Conservation (phyloP, 768 basidiomycete genomes). For the Grammothele lineata region DNA sequence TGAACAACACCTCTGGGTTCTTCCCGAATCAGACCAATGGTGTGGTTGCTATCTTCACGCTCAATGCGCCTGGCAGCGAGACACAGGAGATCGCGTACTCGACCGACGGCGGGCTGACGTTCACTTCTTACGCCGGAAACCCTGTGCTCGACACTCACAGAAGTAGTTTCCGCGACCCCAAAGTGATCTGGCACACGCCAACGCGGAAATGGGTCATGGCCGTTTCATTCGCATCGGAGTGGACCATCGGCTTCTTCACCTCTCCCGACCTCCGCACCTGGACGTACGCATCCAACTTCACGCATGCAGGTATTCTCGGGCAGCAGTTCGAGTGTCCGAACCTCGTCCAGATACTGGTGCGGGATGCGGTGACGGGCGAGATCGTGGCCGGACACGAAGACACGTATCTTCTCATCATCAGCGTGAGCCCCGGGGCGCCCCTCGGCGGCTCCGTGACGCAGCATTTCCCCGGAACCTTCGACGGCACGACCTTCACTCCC, state of each 20-base stretch:
- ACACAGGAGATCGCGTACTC: slow-evolving; percentile 14
- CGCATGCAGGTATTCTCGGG: slow-evolving; percentile 5
- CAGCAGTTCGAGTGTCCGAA: slow-evolving; percentile 12
- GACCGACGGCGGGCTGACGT: slow-evolving; percentile 9
- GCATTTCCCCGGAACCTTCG: slow-evolving; percentile 12
- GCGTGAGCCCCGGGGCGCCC: slow-evolving; percentile 13
- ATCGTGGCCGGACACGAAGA: neutral
- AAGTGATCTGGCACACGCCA: slow-evolving; percentile 12
- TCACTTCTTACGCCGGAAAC: slow-evolving; percentile 7
- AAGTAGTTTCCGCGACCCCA: slow-evolving; percentile 12
- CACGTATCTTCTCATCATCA: slow-evolving; percentile 11
- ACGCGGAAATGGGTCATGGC: slow-evolving; percentile 8
- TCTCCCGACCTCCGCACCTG: slow-evolving; percentile 9
- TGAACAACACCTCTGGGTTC: slow-evolving; percentile 13
- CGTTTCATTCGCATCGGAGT: slow-evolving; percentile 7
- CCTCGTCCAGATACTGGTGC: slow-evolving; percentile 9
- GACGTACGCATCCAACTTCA: slow-evolving; percentile 13
- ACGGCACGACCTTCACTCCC: slow-evolving; percentile 11
- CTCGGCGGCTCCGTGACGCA: slow-evolving; percentile 12
- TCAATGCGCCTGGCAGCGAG: slow-evolving; percentile 8
- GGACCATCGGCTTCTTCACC: slow-evolving; percentile 10
- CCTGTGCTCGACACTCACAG: slow-evolving; percentile 11
- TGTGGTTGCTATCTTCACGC: slow-evolving; percentile 12
- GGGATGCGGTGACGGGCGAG: neutral
- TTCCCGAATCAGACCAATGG: slow-evolving; percentile 11